These are phyloP conservation scores for Bipolaris oryzae DNA, from an alignment of 2,329 filamentous ascomycete genomes.

Conservation along the genomic window DNA sequence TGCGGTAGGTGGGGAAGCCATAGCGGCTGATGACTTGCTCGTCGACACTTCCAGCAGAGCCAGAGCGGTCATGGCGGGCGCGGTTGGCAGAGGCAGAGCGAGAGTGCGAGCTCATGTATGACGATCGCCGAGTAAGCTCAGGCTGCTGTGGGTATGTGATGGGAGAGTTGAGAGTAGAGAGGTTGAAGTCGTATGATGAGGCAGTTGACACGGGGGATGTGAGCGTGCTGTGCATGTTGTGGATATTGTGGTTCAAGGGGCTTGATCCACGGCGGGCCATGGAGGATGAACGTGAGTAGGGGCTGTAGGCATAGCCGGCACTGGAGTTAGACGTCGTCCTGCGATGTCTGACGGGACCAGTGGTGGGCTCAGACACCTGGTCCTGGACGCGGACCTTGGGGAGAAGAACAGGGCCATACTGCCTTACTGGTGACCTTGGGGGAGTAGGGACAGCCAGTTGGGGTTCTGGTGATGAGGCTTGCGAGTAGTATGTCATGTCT, in stretches of 20 bases:
- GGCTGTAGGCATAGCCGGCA: conserved; percentile 53
- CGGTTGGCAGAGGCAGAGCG: conserved; percentile 68
- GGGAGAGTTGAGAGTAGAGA: conserved; percentile 67
- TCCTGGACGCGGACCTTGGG: conserved; percentile 88
- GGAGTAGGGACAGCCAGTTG: conserved; percentile 73
- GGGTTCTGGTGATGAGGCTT: conserved; percentile 70
- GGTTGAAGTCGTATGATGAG: conserved; percentile 46
- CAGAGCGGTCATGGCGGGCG: conserved; percentile 57
- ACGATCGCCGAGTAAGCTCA: conserved; percentile 42
- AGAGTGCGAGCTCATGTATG: conserved; percentile 47
- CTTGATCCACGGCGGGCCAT: conserved; percentile 55
- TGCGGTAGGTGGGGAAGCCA: conserved; percentile 84
- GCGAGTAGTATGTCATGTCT: conserved; percentile 66
- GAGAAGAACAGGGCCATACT: conserved; percentile 78
- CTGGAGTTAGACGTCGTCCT: conserved; percentile 60
- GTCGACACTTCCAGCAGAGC: conserved; percentile 72
- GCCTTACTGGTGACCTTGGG: conserved; percentile 72
- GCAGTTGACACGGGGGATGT: conserved; percentile 53
- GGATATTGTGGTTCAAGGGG: conserved; percentile 46
- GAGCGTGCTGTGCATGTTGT: conserved; percentile 46
- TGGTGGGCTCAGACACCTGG: conserved; percentile 70
- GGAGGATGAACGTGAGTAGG: conserved; percentile 56
- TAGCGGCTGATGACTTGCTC: conserved; percentile 69
- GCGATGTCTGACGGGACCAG: conserved; percentile 62
- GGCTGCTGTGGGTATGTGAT: conserved; percentile 55